Evolutionary conservation across 148 eudicot species (phyloP), one percentile per base, ranked within the genome.

Genomic region (Persicaria maculosa): DNA sequence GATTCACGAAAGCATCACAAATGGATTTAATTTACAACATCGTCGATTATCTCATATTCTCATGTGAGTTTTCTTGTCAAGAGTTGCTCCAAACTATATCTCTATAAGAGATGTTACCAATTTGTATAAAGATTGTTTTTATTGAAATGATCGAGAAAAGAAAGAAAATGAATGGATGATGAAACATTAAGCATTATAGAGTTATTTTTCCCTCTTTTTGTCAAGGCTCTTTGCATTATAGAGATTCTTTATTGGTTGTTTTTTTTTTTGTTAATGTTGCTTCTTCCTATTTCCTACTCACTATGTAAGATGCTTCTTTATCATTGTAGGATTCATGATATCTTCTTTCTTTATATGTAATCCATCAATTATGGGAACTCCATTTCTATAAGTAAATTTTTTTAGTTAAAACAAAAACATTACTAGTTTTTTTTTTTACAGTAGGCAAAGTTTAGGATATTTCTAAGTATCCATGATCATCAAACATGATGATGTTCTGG

Each of bases 341-440:
- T 31, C 16, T 25, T 65, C 15, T 46, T 65, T 65, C 70, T 65
- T 65, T 65, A 4, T 65, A 65, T 65, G 46, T 7, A 65, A 65
- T 65, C 70, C 70, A 65, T 65, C 70, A 65, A 65, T 65, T 65
- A 40, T 65, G 70, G 70, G 47, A 65, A 65, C 70, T 43, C 19
- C 47, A 65, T 40, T 36, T 65, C 8, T 15, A 40, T 15, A 40
- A 65, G 47, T 65, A 65, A 65, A 10, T 36, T 40, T 36, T 64
- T 31, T 36, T 31, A 31, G 40, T 31, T 31, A 31, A 31, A 31
- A n/a, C n/a, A n/a, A n/a, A n/a, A n/a, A n/a, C n/a, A n/a, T n/a
- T n/a, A n/a, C n/a, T n/a, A n/a, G n/a, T n/a, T n/a, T n/a, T n/a
- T n/a, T n/a, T n/a, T n/a, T n/a, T n/a, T n/a, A n/a, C n/a, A n/a